Evolutionary conservation across 441 rosid genomes (phyloP).

Genomic region (Bocquillonia castaneifolia): DNA sequence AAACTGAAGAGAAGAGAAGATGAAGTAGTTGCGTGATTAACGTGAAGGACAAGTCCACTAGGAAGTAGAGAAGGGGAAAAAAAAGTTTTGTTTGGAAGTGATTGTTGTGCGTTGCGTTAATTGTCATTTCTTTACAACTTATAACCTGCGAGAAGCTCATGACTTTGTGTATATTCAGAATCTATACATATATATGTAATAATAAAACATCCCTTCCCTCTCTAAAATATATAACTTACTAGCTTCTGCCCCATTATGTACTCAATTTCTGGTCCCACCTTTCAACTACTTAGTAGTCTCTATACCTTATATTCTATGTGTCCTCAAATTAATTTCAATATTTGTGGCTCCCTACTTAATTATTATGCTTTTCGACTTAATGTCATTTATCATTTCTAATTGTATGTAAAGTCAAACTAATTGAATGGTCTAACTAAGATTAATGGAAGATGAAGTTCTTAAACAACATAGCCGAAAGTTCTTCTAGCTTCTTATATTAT

Average conservation of each 20-base stretch:
- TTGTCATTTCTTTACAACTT: conserved; percentile 32
- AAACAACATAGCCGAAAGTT: too few species aligned
- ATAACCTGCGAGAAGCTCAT: conserved; percentile 49
- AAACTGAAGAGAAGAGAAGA: conserved; percentile 26
- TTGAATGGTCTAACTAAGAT: not conserved
- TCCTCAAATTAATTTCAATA: conserved; percentile 9
- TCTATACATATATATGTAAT: not conserved
- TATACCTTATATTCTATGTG: not conserved
- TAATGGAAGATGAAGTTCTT: too few species aligned
- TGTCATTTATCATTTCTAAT: not conserved
- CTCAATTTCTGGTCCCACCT: conserved; percentile 21
- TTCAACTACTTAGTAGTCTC: conserved; percentile 9
- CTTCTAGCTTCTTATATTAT: too few species aligned
- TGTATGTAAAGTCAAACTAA: not conserved
- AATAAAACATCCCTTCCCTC: not conserved
- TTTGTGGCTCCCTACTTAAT: not conserved
- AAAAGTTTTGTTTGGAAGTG: conserved; percentile 26
- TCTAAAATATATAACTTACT: too few species aligned
- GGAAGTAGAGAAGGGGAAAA: too few species aligned
- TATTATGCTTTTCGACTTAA: conserved; percentile 13
- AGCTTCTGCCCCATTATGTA: not conserved
- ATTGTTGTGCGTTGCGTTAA: conserved; percentile 18
- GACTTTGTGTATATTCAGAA: conserved; percentile 19
- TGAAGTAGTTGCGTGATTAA: conserved; percentile 41
- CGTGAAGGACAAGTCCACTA: conserved; percentile 33